Evolutionary conservation across 176 grass and related monocot species (phyloP).

Genomic region (Eragrostis curvula): DNA sequence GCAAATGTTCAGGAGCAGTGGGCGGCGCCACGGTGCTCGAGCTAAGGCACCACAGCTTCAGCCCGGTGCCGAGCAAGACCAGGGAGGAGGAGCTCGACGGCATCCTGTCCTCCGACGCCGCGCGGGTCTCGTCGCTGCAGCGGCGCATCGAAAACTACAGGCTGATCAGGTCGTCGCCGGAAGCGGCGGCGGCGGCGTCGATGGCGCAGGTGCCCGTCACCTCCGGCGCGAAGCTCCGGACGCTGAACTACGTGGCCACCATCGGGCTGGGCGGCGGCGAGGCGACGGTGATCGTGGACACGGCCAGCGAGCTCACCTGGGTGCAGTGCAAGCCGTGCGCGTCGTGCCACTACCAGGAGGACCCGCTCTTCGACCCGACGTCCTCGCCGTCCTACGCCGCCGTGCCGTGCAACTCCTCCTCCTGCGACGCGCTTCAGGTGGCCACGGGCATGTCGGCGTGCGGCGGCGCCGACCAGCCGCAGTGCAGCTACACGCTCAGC

Average conservation of each 20-base stretch:
- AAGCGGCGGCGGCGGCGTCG: background rate
- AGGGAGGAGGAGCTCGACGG: background rate
- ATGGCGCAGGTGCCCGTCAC: conserved; percentile 49
- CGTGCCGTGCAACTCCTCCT: conserved; percentile 60
- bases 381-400: conserved; percentile 62
- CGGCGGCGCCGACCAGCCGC: conserved; percentile 24
- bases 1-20: conserved; percentile 41
- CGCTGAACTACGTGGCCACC: conserved; percentile 66
- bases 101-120: conserved; percentile 53
- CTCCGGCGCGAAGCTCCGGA: conserved; percentile 59
- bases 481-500: conserved; percentile 64
- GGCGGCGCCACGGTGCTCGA: conserved; percentile 60
- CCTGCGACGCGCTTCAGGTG: conserved; percentile 58
- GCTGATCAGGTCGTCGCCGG: conserved; percentile 1
- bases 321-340: conserved; percentile 79
- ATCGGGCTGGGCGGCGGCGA: conserved; percentile 48
- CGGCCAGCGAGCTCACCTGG: conserved; percentile 85
- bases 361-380: conserved; percentile 71
- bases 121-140: conserved; percentile 57
- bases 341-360: conserved; percentile 71
- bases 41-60: conserved; percentile 51
- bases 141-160: conserved; percentile 14
- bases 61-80: conserved; percentile 20
- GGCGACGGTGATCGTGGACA: conserved; percentile 75
- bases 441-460: conserved; percentile 45